These are phyloP conservation scores for Cladophialophora exuberans DNA, from an alignment of 2,329 filamentous ascomycete species.

Conservation along the genomic window DNA sequence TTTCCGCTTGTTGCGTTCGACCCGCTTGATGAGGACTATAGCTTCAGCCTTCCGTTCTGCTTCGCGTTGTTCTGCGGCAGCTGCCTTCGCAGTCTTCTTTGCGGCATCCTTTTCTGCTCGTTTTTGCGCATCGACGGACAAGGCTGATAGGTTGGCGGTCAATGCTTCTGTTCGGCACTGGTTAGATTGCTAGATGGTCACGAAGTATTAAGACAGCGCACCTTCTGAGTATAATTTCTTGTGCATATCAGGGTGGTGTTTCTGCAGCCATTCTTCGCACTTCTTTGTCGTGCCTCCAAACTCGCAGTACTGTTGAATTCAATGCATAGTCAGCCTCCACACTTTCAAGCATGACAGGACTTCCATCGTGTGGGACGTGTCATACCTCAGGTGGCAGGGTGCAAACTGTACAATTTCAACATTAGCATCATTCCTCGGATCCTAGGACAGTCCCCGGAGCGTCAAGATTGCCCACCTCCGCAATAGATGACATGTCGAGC, in stretches of 20 bases:
- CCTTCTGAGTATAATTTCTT: slow-evolving; percentile 82
- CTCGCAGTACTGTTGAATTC: slow-evolving; percentile 80
- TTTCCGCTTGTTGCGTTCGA: slow-evolving; percentile 98
- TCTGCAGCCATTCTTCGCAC: slow-evolving; percentile 93
- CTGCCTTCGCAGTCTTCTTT: slow-evolving; percentile 95
- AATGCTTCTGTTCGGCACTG: slow-evolving; percentile 65
- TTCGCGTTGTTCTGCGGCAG: slow-evolving; percentile 80
- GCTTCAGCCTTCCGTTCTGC: slow-evolving; percentile 80
- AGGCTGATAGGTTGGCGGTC: slow-evolving; percentile 78
- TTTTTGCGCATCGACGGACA: slow-evolving; percentile 90
- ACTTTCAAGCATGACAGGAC: background rate
- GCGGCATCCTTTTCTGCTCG: slow-evolving; percentile 93
- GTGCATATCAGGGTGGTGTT: slow-evolving; percentile 74
- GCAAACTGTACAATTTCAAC: slow-evolving; percentile 55
- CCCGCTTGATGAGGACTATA: slow-evolving; percentile 89
- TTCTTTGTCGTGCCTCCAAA: slow-evolving; percentile 96
- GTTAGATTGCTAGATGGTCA: slow-evolving; percentile 9
- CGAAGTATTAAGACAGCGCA: slow-evolving; percentile 46
- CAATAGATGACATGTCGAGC: slow-evolving; percentile 65
- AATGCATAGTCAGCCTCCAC: background rate
- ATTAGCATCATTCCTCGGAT: slow-evolving; percentile 21
- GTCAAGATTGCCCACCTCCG: slow-evolving; percentile 52
- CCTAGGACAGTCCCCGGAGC: background rate
- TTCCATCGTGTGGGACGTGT: slow-evolving; percentile 27
- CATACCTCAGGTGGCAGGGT: slow-evolving; percentile 69